Evolutionary conservation across 1,284 basidiomycete species (phyloP), one percentile per base, ranked within the genome.

Genomic region (Tausonia pullulans): DNA sequence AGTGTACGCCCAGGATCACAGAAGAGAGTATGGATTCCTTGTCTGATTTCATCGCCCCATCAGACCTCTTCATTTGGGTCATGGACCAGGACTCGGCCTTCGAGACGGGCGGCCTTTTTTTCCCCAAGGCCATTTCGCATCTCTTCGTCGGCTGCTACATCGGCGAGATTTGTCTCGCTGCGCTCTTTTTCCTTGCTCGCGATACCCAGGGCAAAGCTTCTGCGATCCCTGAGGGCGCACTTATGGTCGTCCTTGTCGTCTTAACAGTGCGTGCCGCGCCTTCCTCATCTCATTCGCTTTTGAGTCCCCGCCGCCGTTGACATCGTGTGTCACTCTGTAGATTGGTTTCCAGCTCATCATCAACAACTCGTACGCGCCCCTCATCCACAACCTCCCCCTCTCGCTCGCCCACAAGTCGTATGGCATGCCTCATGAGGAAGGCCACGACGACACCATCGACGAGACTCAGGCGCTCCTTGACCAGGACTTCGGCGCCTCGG

Each of bases 51-150:
- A 13, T 16, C 39, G 14, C 52, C 41, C 7, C 40, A 58, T 27
- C 11, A 54, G 49, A 92, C 72, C 81, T 89, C 41, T 93, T 90
- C 81, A 78, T 88, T 58, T 93, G 85, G 81, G 74, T 76, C 50
- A 55, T 49, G 59, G 53, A 65, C 7, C 51, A 56, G 39, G 14
- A 57, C 6, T 61, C 82, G 0, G 78, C 81, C 3, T 79, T 78
- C 60, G 95, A 99, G 70, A 98, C 95, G 0, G 94, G 92, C 43
- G 95, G 95, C 0, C 76, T 90, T 59, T 98, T 98, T 81, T 98
- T 95, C 81, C 93, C 93, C 56, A 90, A 87, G 76, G 95, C 96
- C 1, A 84, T 98, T 55, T 84, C 87, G 62, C 94, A 97, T 72
- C 74, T 95, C 53, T 97, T 98, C 71, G 89, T 92, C n/a, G 95